Percentiles rank a stretch among this genome's conserved stretches.
Evolutionary conservation across 1,139 yeast species (phyloP).

Genomic region (Candida sp.): DNA sequence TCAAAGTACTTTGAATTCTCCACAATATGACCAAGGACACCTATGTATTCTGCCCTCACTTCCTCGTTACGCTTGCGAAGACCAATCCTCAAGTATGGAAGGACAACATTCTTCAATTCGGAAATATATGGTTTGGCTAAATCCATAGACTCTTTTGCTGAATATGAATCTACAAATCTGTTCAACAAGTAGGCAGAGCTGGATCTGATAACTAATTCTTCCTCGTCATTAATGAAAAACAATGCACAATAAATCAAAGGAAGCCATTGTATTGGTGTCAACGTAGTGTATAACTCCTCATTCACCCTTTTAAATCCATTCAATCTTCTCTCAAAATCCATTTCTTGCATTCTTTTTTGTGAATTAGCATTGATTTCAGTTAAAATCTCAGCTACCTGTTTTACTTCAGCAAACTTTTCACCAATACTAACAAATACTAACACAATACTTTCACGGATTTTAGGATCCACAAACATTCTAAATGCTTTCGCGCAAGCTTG

Average conservation of each 20-base stretch:
- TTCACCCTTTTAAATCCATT: conserved; percentile 65
- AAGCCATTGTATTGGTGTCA: conserved; percentile 67
- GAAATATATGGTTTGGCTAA: conserved; percentile 35
- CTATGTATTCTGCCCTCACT: conserved; percentile 69
- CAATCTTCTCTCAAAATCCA: conserved; percentile 76
- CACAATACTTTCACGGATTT: conserved; percentile 60
- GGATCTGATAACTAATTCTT: conserved; percentile 77
- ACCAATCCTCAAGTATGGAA: conserved; percentile 71
- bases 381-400: conserved; percentile 48
- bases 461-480: conserved; percentile 53
- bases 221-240: conserved; percentile 71
- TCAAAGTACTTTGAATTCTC: conserved; percentile 42
- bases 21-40: conserved; percentile 64
- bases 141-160: conserved; percentile 26
- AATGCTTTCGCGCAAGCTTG: conserved; percentile 57
- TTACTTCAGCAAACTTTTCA: conserved; percentile 40
- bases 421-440: conserved; percentile 62
- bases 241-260: conserved; percentile 71
- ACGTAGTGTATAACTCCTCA: conserved; percentile 44
- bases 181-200: conserved; percentile 69
- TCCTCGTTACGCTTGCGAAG: conserved; percentile 60
- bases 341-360: conserved; percentile 58
- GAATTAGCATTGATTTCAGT: conserved; percentile 71
- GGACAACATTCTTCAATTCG: conserved; percentile 50
- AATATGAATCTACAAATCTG: conserved; percentile 61